Evolutionary conservation across 2,329 filamentous ascomycete species (phyloP).

Genomic region (Xylariaceae sp.): DNA sequence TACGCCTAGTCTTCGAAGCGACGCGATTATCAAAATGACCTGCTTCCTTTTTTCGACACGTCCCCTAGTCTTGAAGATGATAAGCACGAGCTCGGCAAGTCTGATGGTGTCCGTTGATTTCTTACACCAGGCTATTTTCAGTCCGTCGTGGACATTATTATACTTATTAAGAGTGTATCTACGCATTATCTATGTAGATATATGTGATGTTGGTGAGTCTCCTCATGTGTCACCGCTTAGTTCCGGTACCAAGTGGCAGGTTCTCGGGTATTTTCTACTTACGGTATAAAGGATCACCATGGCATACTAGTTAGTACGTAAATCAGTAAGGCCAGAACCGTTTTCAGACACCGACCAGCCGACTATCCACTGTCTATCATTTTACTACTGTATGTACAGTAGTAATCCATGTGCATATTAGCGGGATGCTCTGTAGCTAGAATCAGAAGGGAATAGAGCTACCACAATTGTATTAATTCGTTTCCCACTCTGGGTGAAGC

Average conservation of each 20-base stretch:
- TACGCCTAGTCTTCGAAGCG: neutral
- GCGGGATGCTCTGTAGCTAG: too few relatives aligned
- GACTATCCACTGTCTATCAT: too few relatives aligned
- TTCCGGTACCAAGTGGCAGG: neutral
- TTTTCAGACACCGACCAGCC: neutral
- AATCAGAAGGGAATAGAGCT: too few relatives aligned
- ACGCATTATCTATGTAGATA: too few relatives aligned
- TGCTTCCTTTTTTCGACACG: neutral
- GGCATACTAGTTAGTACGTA: too few relatives aligned
- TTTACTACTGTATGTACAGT: too few relatives aligned
- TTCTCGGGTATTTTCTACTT: neutral
- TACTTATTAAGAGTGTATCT: too few relatives aligned
- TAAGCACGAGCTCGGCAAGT: neutral
- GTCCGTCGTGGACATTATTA: neutral
- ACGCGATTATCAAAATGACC: neutral
- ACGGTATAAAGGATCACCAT: neutral
- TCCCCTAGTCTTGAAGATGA: neutral
- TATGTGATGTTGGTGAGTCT: too few relatives aligned
- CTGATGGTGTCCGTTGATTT: neutral
- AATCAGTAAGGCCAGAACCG: neutral
- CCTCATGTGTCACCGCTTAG: neutral
- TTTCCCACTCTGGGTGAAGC: too few relatives aligned
- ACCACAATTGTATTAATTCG: too few relatives aligned
- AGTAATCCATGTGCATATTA: neutral
- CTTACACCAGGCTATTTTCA: neutral